A percentile compares a stretch with the other conserved stretches of the same genome.
These are phyloP conservation scores for Chrysoporthe deuterocubensis DNA, from an alignment of 2,329 filamentous ascomycete species.

Conservation along the genomic window DNA sequence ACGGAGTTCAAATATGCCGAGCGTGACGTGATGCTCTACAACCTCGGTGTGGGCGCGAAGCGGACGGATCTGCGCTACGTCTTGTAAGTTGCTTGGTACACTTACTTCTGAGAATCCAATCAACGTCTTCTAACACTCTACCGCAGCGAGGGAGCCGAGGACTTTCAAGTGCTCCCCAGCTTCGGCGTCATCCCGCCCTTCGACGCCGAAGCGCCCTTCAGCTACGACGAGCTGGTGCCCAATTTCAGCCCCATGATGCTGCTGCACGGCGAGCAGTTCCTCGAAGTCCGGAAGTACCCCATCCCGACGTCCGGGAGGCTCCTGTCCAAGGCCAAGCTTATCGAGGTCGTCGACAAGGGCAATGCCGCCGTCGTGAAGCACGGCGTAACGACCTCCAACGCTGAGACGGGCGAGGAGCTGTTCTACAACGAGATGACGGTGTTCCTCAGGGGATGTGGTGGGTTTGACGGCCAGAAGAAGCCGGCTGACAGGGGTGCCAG, in stretches of 20 bases:
- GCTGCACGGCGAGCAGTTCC: constrained; percentile 97
- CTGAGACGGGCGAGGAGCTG: constrained; percentile 82
- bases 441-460: constrained; percentile 89
- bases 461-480: constrained; percentile 85
- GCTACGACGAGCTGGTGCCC: constrained; percentile 80
- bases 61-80: constrained; percentile 84
- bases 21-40: constrained; percentile 91
- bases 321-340: constrained; percentile 74
- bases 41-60: constrained; percentile 91
- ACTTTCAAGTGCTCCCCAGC: constrained; percentile 94
- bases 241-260: constrained; percentile 99
- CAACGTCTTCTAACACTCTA: not conserved
- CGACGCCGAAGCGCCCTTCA: constrained; percentile 79
- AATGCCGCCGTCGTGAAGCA: constrained; percentile 81
- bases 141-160: constrained; percentile 75
- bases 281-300: constrained; percentile 90
- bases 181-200: constrained; percentile 97
- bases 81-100: constrained; percentile 54
- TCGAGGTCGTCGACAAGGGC: constrained; percentile 97
- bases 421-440: constrained; percentile 98
- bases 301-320: constrained; percentile 84
- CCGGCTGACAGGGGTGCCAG: constrained; percentile 76
- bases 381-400: constrained; percentile 82
- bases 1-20: constrained; percentile 85
- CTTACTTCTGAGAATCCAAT: not conserved